Evolutionary conservation across 148 eudicot species (phyloP), one percentile per base, ranked within the genome.

Genomic region (Persicaria maculosa): DNA sequence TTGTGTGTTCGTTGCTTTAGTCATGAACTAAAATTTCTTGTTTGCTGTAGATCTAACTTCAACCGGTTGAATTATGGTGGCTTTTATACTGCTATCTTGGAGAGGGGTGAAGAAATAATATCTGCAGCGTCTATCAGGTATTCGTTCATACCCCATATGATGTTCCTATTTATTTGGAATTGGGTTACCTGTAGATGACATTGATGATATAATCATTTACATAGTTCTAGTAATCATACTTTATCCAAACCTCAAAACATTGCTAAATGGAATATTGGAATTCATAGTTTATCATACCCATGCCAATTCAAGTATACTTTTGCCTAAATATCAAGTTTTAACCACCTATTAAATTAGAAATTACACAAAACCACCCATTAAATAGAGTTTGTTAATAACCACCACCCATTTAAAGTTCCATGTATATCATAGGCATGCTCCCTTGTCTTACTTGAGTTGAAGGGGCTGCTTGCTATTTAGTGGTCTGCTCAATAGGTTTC

Each of bases 41-140:
- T 10, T 43, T 48, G 72, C 8, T 74, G 79, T 77, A 96, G 99
- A 73, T 93, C 99, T 79, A 92, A 96, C 86, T 89, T 96, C 59
- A 89, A 85, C 69, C 88, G 99, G 76, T 76, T 96, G 75, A 81
- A 96, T 83, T 96, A 84, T 78, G 85, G 84, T 80, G 86, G 97
- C 71, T 96, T 92, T 75, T 92, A 85, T 77, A 90, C 99, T 57
- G 90, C 84, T 61, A 80, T 96, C 72, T 79, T 96, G 91, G 99
- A 96, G 78, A 90, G 86, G 77, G 96, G 94, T 74, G 99, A 96
- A 83, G 99, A 96, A 83, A 85, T 96, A 70, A 79, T 92, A 73
- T 82, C 85, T 74, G 99, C 92, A 50, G 97, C 99, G 78, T 92
- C 94, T 59, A 90, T 96, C 87, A 92, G 99, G 99, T 96, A 88